These are phyloP conservation scores for Didymella pinodella DNA, from an alignment of 2,329 filamentous ascomycete genomes.

Conservation along the genomic window DNA sequence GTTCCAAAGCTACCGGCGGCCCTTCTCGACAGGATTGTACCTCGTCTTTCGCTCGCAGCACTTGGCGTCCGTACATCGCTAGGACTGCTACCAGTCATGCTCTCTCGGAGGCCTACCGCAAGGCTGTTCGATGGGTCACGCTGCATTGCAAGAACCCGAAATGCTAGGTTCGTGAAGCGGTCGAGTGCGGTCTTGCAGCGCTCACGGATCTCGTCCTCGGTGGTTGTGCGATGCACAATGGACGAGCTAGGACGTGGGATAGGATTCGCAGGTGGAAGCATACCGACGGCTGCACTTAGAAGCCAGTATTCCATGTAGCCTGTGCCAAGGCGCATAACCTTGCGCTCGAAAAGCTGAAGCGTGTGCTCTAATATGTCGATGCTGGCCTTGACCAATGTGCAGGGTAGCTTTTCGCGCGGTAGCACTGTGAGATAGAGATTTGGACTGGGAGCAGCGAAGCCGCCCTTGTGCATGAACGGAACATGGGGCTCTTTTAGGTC, in stretches of 20 bases:
- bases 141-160: slow-evolving; percentile 42
- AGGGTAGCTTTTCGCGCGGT: slow-evolving; percentile 39
- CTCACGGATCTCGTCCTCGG: slow-evolving; percentile 28
- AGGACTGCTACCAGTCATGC: slow-evolving; percentile 23
- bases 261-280: slow-evolving; percentile 36
- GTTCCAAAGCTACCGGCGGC: slow-evolving; percentile 14
- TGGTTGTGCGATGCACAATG: slow-evolving; percentile 20
- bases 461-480: slow-evolving; percentile 10
- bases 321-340: slow-evolving; percentile 47
- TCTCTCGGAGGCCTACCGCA: slow-evolving; percentile 31
- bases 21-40: slow-evolving; percentile 18
- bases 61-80: slow-evolving; percentile 11
- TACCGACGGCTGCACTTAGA: slow-evolving; percentile 40
- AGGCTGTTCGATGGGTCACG: slow-evolving; percentile 37
- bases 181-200: slow-evolving; percentile 40
- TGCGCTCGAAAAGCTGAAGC: slow-evolving; percentile 41
- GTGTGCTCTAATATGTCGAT: slow-evolving; percentile 43
- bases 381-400: slow-evolving; percentile 37
- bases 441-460: slow-evolving; percentile 13
- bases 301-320: slow-evolving; percentile 50
- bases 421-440: slow-evolving; percentile 28
- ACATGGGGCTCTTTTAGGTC: not conserved
- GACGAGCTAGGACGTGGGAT: slow-evolving; percentile 27
- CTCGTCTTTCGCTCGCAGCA: not conserved
- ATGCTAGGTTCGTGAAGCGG: slow-evolving; percentile 38